These are phyloP conservation scores for Ilyonectria destructans DNA, from an alignment of 2,329 filamentous ascomycete genomes.

Conservation along the genomic window DNA sequence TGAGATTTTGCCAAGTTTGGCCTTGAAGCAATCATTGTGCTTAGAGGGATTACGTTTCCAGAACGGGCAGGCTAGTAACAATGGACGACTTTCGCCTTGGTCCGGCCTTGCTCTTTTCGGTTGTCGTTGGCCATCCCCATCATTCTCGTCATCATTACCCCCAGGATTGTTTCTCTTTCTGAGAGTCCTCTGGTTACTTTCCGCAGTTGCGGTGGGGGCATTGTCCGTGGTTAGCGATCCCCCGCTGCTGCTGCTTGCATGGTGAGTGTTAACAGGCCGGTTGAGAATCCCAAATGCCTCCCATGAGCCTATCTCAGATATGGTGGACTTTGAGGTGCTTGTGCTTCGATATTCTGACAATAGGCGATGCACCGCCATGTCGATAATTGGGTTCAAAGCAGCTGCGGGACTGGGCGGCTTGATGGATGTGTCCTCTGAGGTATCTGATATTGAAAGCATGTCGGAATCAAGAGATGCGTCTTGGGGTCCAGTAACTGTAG, in stretches of 20 bases:
- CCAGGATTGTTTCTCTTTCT: not conserved
- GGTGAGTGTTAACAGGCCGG: not conserved
- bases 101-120: not conserved
- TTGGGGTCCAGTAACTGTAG: too few relatives aligned
- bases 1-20: not conserved
- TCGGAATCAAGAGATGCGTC: conserved; percentile 1
- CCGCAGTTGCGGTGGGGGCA: too few relatives aligned
- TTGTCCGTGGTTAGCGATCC: too few relatives aligned
- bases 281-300: not conserved
- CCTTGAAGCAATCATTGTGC: conserved; percentile 3
- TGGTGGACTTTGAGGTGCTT: not conserved
- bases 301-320: not conserved
- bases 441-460: conserved; percentile 7
- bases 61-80: conserved; percentile 10
- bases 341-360: not conserved
- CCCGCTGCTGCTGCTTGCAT: too few relatives aligned
- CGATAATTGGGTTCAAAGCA: not conserved
- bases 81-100: not conserved
- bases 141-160: not conserved
- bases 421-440: not conserved
- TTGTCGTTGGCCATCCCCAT: not conserved
- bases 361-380: not conserved
- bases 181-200: too few relatives aligned
- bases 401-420: not conserved
- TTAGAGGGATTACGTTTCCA: conserved; percentile 11